Percentiles rank a stretch among this genome's conserved stretches.
Conservation (phyloP, 1,139 yeast species). For the Taphrina betulina region DNA sequence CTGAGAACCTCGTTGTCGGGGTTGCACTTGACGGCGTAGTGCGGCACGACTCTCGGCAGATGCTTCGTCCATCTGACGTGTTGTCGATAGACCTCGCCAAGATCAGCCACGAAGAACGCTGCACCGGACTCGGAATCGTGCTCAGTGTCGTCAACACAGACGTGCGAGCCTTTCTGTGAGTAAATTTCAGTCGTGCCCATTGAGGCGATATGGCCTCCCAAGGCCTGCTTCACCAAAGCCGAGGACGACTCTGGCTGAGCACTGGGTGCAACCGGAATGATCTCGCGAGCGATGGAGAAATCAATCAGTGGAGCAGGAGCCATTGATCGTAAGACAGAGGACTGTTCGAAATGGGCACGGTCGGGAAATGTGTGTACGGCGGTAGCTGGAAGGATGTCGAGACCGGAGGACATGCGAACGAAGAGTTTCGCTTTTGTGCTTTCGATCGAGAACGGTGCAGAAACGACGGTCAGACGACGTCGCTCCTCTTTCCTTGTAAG, state of each 20-base stretch:
- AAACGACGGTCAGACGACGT: not conserved
- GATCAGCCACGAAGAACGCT: conserved; percentile 82
- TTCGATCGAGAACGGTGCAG: not conserved
- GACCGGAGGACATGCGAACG: conserved; percentile 16
- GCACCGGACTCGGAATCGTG: conserved; percentile 22
- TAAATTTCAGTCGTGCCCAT: no score
- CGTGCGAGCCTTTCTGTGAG: not conserved
- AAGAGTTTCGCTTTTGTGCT: not conserved
- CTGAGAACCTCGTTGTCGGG: conserved; percentile 63
- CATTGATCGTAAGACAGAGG: not conserved
- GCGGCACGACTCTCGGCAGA: conserved; percentile 77
- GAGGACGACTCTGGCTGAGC: not conserved
- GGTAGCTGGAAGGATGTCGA: conserved; percentile 4
- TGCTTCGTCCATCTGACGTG: conserved; percentile 58
- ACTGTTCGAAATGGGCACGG: not conserved
- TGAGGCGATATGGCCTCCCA: conserved; percentile 6
- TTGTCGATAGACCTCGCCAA: conserved; percentile 67
- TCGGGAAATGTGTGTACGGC: not conserved
- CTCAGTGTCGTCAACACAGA: not conserved
- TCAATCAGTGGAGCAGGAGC: conserved; percentile 14
- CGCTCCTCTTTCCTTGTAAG: not conserved
- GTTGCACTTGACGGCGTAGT: conserved; percentile 89
- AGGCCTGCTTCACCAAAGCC: conserved; percentile 11
- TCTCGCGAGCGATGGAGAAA: no score
- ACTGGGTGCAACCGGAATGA: no score